Conservation (phyloP, 257 asterid genomes). For the Penstemon barbatus region DNA sequence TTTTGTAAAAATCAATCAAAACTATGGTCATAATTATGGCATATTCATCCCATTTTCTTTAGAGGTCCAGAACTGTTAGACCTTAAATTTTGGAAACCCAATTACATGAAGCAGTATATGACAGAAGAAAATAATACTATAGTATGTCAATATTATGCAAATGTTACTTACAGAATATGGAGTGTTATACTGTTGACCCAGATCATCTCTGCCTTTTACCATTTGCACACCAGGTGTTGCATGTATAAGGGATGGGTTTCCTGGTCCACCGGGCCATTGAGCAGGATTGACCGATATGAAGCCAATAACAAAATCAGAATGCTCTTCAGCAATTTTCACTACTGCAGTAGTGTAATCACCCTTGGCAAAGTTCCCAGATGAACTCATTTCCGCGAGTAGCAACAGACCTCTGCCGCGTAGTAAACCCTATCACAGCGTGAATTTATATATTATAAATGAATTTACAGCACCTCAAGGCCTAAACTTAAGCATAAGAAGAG, state of each 20-base stretch:
- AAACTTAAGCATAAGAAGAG: conserved; percentile 2
- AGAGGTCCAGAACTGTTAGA: background rate
- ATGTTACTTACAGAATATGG: conserved; percentile 74
- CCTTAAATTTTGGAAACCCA: background rate
- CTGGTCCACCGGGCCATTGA: conserved; percentile 84
- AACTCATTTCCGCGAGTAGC: conserved; percentile 98
- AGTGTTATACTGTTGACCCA: conserved; percentile 94
- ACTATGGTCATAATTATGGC: background rate
- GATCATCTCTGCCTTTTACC: conserved; percentile 90
- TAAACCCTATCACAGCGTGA: conserved; percentile 57
- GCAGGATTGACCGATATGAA: conserved; percentile 96
- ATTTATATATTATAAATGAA: conserved; percentile 25
- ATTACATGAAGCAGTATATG: background rate
- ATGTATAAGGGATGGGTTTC: conserved; percentile 76
- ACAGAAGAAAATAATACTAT: background rate
- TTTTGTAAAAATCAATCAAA: background rate
- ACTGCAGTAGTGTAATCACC: conserved; percentile 95
- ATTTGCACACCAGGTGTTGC: conserved; percentile 97
- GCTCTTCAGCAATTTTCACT: conserved; percentile 84
- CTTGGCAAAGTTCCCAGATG: conserved; percentile 86
- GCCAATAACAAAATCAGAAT: conserved; percentile 91
- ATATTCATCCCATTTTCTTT: background rate
- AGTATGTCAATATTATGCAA: background rate
- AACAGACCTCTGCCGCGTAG: conserved; percentile 81
- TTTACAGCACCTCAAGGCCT: background rate